These are phyloP conservation scores for Saccharum hybrid DNA, from an alignment of 202 grass and related monocot species.

Conservation along the genomic window DNA sequence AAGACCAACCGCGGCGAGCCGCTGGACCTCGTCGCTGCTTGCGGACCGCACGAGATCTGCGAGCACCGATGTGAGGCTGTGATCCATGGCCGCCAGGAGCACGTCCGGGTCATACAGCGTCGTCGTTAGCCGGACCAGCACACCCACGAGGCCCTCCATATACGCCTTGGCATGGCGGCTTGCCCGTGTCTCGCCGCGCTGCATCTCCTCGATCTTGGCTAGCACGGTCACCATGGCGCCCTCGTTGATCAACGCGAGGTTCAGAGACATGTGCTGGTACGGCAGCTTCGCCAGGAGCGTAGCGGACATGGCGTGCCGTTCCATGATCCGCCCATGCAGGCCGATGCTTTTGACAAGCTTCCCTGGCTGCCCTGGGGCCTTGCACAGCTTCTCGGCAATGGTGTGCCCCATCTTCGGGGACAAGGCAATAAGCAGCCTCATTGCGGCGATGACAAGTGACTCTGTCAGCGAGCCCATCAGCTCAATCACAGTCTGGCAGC, in stretches of 20 bases:
- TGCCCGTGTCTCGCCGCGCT: conserved; percentile 57
- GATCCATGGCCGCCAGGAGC: conserved; percentile 55
- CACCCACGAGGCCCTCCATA: conserved; percentile 76
- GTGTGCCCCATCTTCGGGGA: conserved; percentile 74
- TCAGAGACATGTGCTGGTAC: conserved; percentile 68
- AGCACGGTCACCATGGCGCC: conserved; percentile 50
- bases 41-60: conserved; percentile 57
- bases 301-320: conserved; percentile 66
- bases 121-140: conserved; percentile 66
- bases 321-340: conserved; percentile 49
- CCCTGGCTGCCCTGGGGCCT: conserved; percentile 54
- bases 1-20: conserved; percentile 66
- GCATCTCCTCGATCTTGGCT: conserved; percentile 70
- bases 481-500: conserved; percentile 59
- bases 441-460: conserved; percentile 53
- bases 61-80: conserved; percentile 66
- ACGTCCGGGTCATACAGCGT: conserved; percentile 78
- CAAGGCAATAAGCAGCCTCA: conserved; percentile 63
- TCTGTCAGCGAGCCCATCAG: conserved; percentile 58
- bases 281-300: conserved; percentile 73
- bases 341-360: conserved; percentile 61
- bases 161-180: conserved; percentile 64
- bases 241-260: conserved; percentile 62
- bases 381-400: conserved; percentile 79
- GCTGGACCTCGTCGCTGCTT: conserved; percentile 76